Base-by-base conservation (phyloP, 2,329 filamentous ascomycete species). In the Hyphodiscus sp. region DNA sequence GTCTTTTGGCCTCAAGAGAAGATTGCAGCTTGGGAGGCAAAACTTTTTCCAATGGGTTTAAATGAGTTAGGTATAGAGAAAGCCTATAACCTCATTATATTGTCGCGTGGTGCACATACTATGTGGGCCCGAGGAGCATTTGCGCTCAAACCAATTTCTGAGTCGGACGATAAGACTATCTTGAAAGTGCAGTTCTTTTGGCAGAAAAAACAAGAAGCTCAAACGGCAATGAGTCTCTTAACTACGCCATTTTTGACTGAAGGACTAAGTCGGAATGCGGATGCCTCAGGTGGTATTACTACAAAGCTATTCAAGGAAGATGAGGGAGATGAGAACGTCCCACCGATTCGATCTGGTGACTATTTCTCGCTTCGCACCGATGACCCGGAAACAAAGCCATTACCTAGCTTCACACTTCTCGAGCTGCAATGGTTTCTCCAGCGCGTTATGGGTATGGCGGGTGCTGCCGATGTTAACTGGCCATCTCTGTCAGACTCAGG, bases 361-460 rank as follows among this genome's bases (percentile, higher is more conserved):
- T 44, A 52, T 30, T 52, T 58, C 45, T n/a, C 16, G 42, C 20
- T 58, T 38, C 20, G 4, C 47, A 57, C 52, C 47, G 51, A 60
- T 43, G 49, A 58, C 47, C 53, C 52, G 33, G 38, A 26, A 49
- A 15, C n/a, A 52, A 55, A 44, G 41, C 52, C 55, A 45, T 44
- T 57, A 44, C 55, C 52, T 20, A 57, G 49, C 30, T 52, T 57
- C 19, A 47, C 41, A 43, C 43, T 54, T 7, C 45, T 54, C 5
- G 52, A 57, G 26, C 16, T 57, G 26, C 54, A 56, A 23, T 56
- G 54, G 54, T 56, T 53, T n/a, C n/a, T n/a, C n/a, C n/a, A n/a
- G n/a, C n/a, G n/a, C n/a, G n/a, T n/a, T n/a, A n/a, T n/a, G n/a
- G n/a, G n/a, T n/a, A n/a, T n/a, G n/a, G n/a, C n/a, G n/a, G n/a